phyloP scores from a whole-genome alignment of 164 flowering plant species.

The Berberis thunbergii region DNA sequence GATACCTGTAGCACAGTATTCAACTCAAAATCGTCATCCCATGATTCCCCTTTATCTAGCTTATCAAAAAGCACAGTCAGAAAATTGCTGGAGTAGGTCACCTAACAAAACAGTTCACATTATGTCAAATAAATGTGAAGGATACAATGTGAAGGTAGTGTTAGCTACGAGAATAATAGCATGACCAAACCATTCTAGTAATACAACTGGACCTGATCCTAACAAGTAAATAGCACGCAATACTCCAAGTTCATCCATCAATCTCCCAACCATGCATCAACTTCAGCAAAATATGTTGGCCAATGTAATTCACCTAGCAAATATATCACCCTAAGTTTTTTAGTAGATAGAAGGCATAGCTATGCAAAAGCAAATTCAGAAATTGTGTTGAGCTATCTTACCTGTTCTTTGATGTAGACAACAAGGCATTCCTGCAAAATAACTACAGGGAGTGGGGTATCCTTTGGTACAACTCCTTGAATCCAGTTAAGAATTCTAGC shows the following conservation, averaged over 20 bases:
- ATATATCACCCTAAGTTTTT: conserved; percentile 4
- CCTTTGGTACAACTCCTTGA: conserved; percentile 40
- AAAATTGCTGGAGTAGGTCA: conserved; percentile 92
- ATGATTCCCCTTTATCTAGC: conserved; percentile 79
- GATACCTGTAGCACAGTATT: conserved; percentile 80
- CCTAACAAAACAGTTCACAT: conserved; percentile 30
- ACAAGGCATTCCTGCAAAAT: conserved; percentile 81
- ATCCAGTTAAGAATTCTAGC: conserved; percentile 74
- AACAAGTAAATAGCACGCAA: conserved; percentile 85
- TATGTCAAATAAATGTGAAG: background rate
- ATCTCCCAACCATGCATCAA: conserved; percentile 91
- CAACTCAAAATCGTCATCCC: conserved; percentile 97
- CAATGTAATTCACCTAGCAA: conserved; percentile 76
- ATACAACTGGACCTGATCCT: conserved; percentile 61
- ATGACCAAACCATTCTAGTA: too few relatives aligned
- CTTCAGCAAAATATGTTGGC: conserved; percentile 65
- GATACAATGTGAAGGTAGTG: background rate
- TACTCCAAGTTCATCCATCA: conserved; percentile 90
- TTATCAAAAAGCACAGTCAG: conserved; percentile 65
- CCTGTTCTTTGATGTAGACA: conserved; percentile 80
- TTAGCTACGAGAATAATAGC: background rate
- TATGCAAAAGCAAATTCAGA: background rate
- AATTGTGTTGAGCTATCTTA: conserved; percentile 10
- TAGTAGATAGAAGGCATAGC: conserved; percentile 2
- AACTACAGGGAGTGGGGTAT: conserved; percentile 68